A percentile compares a stretch with the other conserved stretches of the same genome.
Conservation (phyloP, 768 basidiomycete species). For the Serendipita indica region DNA sequence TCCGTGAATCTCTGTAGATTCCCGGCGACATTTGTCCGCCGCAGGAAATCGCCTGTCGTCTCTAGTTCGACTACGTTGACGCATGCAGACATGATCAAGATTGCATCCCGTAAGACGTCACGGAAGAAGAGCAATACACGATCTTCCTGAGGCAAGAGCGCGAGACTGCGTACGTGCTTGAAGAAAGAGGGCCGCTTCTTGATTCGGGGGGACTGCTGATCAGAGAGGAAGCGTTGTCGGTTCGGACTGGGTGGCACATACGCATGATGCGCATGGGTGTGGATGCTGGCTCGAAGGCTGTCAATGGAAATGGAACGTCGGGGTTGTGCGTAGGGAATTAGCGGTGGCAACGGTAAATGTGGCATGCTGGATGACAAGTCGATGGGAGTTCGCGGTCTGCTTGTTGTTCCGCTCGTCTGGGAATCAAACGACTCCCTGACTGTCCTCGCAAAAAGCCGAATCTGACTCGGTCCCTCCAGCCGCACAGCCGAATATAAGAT, state of each 20-base stretch:
- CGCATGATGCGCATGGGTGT: no score
- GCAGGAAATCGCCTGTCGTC: slow-evolving; percentile 5
- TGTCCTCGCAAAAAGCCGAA: neutral
- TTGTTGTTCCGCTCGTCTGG: neutral
- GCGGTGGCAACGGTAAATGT: no score
- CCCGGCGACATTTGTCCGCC: neutral
- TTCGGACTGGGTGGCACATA: neutral
- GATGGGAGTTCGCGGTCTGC: no score
- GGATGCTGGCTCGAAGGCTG: no score
- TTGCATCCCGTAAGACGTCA: neutral
- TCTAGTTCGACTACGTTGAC: neutral
- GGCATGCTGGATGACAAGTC: no score
- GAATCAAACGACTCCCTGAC: neutral
- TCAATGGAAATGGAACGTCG: no score
- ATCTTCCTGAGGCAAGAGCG: neutral
- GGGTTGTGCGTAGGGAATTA: no score
- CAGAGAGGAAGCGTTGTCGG: neutral
- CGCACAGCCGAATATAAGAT: neutral
- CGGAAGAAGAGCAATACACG: slow-evolving; percentile 6
- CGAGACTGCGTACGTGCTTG: neutral
- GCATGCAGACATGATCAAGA: neutral
- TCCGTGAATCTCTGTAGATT: no score
- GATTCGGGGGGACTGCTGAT: neutral
- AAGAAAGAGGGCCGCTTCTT: neutral
- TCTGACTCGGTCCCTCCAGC: neutral